Conservation (phyloP, 2,329 filamentous ascomycete genomes). For the Fusarium citri region DNA sequence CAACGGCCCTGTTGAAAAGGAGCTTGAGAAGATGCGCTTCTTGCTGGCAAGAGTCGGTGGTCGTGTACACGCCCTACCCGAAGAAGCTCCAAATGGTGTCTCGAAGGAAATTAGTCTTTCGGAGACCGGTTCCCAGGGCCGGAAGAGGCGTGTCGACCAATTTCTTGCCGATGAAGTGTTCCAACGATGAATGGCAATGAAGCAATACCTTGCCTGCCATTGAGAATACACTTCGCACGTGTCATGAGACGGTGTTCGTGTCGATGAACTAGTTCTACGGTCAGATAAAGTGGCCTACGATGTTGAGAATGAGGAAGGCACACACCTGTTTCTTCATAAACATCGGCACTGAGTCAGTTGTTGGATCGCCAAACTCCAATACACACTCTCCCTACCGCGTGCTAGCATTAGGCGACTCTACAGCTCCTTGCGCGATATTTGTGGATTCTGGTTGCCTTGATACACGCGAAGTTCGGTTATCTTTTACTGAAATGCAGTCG, state of each 20-base stretch:
- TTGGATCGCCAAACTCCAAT: not conserved
- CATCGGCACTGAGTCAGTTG: not conserved
- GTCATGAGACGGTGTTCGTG: not conserved
- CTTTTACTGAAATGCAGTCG: not conserved
- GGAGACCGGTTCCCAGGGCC: conserved; percentile 25
- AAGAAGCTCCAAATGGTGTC: conserved; percentile 2
- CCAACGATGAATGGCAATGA: conserved; percentile 25
- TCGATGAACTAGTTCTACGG: not conserved
- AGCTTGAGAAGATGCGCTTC: conserved; percentile 74
- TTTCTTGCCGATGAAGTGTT: conserved; percentile 46
- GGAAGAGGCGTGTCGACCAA: conserved; percentile 44
- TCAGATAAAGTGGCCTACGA: not conserved
- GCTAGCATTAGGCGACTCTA: not conserved
- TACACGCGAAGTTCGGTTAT: not conserved
- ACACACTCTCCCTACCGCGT: not conserved
- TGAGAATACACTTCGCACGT: not conserved
- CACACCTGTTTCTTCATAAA: not conserved
- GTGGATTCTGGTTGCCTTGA: not conserved
- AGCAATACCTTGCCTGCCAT: not conserved
- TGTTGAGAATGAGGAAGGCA: not conserved
- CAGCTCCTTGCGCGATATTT: not conserved
- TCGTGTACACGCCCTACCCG: conserved; percentile 55
- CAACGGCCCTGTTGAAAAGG: conserved; percentile 72
- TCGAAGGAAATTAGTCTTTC: conserved; percentile 18
- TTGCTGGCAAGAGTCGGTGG: conserved; percentile 70